Conservation (phyloP, 2,329 filamentous ascomycete genomes). For the Beauveria australis region DNA sequence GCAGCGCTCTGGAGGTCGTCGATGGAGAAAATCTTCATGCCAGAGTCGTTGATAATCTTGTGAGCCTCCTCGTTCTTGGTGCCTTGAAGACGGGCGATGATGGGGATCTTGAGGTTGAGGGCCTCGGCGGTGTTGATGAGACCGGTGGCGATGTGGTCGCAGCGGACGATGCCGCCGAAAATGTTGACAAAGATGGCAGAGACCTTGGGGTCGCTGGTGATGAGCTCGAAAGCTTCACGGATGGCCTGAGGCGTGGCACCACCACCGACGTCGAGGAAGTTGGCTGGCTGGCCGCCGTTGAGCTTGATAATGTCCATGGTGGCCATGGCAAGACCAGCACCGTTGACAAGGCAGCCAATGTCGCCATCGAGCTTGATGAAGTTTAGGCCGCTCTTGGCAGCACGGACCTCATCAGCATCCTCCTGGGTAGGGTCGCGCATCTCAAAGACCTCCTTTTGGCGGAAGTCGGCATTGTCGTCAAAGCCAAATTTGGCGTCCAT, state of each 20-base stretch:
- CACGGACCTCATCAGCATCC: conserved; percentile 95
- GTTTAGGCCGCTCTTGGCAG: conserved; percentile 89
- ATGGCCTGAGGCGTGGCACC: conserved; percentile 96
- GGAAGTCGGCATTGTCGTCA: conserved; percentile 97
- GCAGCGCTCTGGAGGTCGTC: conserved; percentile 95
- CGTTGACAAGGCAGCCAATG: conserved; percentile 98
- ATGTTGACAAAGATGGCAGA: conserved; percentile 99
- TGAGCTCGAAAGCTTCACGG: conserved; percentile 95
- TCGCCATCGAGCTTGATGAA: conserved; percentile 99
- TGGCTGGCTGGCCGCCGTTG: conserved; percentile 90
- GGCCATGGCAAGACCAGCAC: conserved; percentile 97
- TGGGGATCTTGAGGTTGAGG: conserved; percentile 93
- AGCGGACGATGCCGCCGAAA: conserved; percentile 97
- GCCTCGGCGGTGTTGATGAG: conserved; percentile 88
- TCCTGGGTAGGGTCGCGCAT: conserved; percentile 95
- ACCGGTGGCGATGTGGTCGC: conserved; percentile 93
- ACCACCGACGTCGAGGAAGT: conserved; percentile 98
- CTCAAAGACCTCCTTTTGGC: conserved; percentile 90
- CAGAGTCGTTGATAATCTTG: conserved; percentile 89
- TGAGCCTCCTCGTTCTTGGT: conserved; percentile 97
- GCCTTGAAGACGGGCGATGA: conserved; percentile 93
- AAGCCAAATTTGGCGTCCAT: conserved; percentile 99
- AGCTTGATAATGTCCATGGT: conserved; percentile 99
- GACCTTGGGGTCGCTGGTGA: conserved; percentile 96
- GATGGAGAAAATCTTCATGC: conserved; percentile 99